These are phyloP conservation scores for Parastagonospora nodorum DNA, from an alignment of 2,329 filamentous ascomycete genomes.

Conservation along the genomic window DNA sequence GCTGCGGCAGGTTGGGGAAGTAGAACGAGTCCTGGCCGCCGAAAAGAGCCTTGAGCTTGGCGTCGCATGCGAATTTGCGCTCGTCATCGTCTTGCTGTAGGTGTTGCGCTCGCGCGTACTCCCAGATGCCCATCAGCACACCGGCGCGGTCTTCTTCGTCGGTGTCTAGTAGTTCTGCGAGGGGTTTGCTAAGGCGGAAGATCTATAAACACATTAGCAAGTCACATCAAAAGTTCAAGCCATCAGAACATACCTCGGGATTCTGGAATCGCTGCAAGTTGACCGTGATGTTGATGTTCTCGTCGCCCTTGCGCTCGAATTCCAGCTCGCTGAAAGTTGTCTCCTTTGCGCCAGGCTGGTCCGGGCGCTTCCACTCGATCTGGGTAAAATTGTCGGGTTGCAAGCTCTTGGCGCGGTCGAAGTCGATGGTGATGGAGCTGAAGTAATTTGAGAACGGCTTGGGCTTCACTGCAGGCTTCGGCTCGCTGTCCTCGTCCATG, in stretches of 20 bases:
- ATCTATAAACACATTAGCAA: conserved; percentile 39
- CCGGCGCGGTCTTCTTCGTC: conserved; percentile 85
- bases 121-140: conserved; percentile 90
- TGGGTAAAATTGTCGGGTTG: conserved; percentile 65
- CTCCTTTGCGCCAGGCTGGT: conserved; percentile 64
- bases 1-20: conserved; percentile 84
- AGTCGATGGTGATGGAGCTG: conserved; percentile 73
- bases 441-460: conserved; percentile 76
- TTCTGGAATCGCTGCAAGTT: conserved; percentile 83
- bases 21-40: conserved; percentile 72
- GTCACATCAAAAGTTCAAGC: not conserved
- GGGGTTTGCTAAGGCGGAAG: conserved; percentile 75
- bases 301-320: conserved; percentile 89
- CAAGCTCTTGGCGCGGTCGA: conserved; percentile 64
- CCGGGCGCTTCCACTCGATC: conserved; percentile 89
- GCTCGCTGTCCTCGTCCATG: conserved; percentile 65
- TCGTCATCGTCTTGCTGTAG: conserved; percentile 96
- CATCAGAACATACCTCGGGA: conserved; percentile 64
- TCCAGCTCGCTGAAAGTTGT: conserved; percentile 88
- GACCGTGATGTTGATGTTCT: conserved; percentile 89
- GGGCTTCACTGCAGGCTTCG: conserved; percentile 49
- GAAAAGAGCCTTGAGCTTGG: conserved; percentile 78
- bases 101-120: conserved; percentile 85
- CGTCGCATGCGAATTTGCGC: conserved; percentile 88
- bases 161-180: conserved; percentile 85